Percentiles rank a stretch among this genome's conserved stretches.
These are phyloP conservation scores for Schizothecium vesticola DNA, from an alignment of 495 filamentous ascomycete genomes.

Conservation along the genomic window DNA sequence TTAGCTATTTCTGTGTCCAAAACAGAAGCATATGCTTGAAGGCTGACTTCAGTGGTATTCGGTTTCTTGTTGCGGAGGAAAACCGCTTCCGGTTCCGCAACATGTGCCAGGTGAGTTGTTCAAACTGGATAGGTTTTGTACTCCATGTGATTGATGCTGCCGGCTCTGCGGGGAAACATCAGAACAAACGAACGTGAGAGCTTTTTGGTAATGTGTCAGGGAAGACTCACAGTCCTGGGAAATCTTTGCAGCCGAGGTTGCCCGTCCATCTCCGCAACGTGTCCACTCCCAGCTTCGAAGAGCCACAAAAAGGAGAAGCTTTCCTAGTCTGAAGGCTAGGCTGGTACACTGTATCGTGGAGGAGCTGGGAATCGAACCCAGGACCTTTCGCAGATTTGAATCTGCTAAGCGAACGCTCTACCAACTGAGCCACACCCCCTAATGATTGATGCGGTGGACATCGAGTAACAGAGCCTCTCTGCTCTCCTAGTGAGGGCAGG, in stretches of 20 bases:
- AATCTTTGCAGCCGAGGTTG: not conserved
- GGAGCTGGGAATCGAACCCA: slow-evolving; percentile 9
- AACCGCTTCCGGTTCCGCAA: not conserved
- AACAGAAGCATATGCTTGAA: not conserved
- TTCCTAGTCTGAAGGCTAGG: not conserved
- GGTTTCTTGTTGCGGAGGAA: not conserved
- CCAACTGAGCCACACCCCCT: slow-evolving; percentile 10
- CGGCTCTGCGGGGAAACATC: no score
- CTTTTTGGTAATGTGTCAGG: no score
- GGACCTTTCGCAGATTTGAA: slow-evolving; percentile 8
- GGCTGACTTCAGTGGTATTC: not conserved
- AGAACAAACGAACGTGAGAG: no score
- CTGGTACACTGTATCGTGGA: not conserved
- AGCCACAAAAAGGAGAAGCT: not conserved
- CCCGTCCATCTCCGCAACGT: not conserved
- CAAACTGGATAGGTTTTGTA: no score
- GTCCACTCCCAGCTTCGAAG: not conserved
- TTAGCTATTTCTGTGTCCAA: not conserved
- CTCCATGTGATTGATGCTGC: no score
- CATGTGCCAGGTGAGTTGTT: no score
- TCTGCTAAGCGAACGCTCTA: slow-evolving; percentile 9
- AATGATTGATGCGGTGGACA: not conserved
- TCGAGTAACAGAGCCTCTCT: not conserved
- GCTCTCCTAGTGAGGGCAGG: not conserved
- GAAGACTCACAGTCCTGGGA: not conserved